These are phyloP conservation scores for Paramecium bursaria DNA, from an alignment of 73 alveolate genomes.

Conservation along the genomic window DNA sequence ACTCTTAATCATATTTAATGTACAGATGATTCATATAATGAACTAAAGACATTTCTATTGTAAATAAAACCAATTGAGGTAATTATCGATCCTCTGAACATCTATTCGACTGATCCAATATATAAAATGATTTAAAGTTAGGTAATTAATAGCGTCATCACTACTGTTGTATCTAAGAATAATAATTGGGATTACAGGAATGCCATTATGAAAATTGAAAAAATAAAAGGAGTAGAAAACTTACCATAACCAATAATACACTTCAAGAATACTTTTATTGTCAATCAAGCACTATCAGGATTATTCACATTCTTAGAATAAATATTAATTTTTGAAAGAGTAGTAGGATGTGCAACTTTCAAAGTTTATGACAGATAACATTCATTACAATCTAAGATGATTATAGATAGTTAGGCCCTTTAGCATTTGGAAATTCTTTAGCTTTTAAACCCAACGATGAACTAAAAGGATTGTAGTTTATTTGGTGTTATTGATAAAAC, in stretches of 20 bases:
- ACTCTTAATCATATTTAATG: slow-evolving; percentile 42
- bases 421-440: slow-evolving; percentile 59
- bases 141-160: slow-evolving; percentile 9
- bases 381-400: slow-evolving; percentile 44
- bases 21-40: slow-evolving; percentile 40
- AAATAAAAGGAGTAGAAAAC: background rate
- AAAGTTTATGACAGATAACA: slow-evolving; percentile 56
- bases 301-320: slow-evolving; percentile 52
- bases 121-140: slow-evolving; percentile 5
- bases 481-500: slow-evolving; percentile 74
- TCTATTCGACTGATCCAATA: background rate
- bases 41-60: slow-evolving; percentile 56
- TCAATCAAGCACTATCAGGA: slow-evolving; percentile 48
- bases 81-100: slow-evolving; percentile 43
- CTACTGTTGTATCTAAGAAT: background rate
- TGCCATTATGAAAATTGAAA: slow-evolving; percentile 44
- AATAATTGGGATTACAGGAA: slow-evolving; percentile 68
- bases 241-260: slow-evolving; percentile 36
- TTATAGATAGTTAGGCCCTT: slow-evolving; percentile 63
- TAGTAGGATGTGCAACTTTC: slow-evolving; percentile 62
- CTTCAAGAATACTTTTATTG: background rate
- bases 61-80: slow-evolving; percentile 64
- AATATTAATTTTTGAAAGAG: slow-evolving; percentile 57
- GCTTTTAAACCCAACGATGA: background rate
- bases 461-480: slow-evolving; percentile 72